Evolutionary conservation across 2,329 filamentous ascomycete species (phyloP).

Genomic region (Ceratocystis cacaofunesta): DNA sequence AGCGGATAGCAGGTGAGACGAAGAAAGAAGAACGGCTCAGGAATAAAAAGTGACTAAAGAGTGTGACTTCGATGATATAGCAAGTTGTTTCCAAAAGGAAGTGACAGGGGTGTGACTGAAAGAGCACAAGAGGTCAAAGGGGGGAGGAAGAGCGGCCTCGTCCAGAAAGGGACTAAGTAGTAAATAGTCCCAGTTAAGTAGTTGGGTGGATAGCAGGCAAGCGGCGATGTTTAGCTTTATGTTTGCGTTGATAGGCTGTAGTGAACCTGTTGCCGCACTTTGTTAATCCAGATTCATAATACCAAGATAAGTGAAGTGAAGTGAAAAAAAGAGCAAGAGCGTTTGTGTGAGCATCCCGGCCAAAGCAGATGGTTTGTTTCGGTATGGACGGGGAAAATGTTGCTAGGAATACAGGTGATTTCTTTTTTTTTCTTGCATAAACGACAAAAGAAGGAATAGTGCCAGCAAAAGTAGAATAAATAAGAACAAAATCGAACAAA

Average conservation of each 20-base stretch:
- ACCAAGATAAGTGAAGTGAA: neutral
- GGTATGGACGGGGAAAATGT: neutral
- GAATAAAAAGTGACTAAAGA: neutral
- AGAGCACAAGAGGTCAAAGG: neutral
- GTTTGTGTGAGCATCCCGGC: neutral
- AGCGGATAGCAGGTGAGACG: neutral
- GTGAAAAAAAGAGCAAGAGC: neutral
- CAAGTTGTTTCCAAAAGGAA: neutral
- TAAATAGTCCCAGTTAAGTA: neutral
- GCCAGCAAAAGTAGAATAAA: neutral
- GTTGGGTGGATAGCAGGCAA: neutral
- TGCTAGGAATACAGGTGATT: neutral
- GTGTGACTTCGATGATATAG: neutral
- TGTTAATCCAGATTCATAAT: neutral
- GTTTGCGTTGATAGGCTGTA: neutral
- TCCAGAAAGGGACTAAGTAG: neutral
- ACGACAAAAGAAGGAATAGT: neutral
- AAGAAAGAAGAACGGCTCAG: neutral
- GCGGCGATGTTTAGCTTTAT: neutral
- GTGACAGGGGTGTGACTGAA: neutral
- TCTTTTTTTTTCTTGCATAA: neutral
- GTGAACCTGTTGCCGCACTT: neutral
- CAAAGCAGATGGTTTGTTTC: neutral
- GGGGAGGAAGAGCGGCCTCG: neutral
- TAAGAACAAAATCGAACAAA: neutral